These are phyloP conservation scores for Biscutella laevigata DNA, from an alignment of 441 rosid genomes.

Conservation along the genomic window DNA sequence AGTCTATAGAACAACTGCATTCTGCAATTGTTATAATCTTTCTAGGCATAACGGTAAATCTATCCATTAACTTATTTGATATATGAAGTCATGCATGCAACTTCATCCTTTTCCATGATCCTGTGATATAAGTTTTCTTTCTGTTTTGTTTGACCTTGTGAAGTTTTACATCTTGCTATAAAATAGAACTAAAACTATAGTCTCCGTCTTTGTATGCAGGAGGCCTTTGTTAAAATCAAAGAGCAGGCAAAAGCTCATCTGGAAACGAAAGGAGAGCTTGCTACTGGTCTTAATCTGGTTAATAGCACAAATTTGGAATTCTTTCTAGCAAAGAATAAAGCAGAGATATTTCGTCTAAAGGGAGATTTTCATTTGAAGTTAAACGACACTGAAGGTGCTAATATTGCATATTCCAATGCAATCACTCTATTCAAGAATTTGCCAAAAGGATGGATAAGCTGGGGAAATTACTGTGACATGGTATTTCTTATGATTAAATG, in stretches of 20 bases:
- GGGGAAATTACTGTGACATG: constrained; percentile 96
- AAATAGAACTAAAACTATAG: too few species aligned
- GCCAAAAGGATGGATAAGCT: constrained; percentile 99
- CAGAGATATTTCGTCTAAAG: constrained; percentile 77
- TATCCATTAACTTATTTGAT: neutral
- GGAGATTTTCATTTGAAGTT: constrained; percentile 81
- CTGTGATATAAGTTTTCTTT: neutral
- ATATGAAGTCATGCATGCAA: constrained; percentile 9
- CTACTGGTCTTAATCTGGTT: constrained; percentile 72
- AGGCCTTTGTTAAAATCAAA: constrained; percentile 91
- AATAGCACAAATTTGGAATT: constrained; percentile 86
- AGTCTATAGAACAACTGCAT: neutral
- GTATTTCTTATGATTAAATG: constrained; percentile 33
- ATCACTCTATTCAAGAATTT: constrained; percentile 78
- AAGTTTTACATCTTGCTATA: too few species aligned
- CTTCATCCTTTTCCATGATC: constrained; percentile 5
- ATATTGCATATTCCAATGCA: constrained; percentile 81
- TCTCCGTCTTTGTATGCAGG: constrained; percentile 73
- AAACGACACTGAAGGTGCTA: constrained; percentile 74
- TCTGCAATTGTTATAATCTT: neutral
- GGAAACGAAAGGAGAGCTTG: constrained; percentile 84
- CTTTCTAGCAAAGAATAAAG: constrained; percentile 78
- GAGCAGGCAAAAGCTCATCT: constrained; percentile 96
- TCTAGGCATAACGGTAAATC: neutral
- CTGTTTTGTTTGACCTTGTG: constrained; percentile 15